phyloP scores from a whole-genome alignment of 805 yeast genomes.

The Middelhovenomyces tepae region DNA sequence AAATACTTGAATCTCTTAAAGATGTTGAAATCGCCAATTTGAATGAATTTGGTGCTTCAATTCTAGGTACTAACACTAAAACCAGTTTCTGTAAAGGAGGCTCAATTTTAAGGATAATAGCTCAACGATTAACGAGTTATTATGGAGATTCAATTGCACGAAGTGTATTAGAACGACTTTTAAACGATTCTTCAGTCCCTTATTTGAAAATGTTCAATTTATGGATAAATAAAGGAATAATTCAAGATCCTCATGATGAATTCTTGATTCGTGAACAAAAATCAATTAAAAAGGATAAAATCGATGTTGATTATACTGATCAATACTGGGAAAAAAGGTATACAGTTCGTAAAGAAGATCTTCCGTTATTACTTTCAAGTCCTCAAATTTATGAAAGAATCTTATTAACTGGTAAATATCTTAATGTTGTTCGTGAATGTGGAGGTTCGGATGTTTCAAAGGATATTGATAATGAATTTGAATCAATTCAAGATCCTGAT shows the following conservation, averaged over 20 bases:
- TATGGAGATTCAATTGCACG: constrained; percentile 58
- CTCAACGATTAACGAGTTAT: constrained; percentile 43
- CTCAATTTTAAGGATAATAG: constrained; percentile 51
- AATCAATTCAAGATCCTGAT: constrained; percentile 33
- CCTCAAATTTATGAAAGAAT: constrained; percentile 52
- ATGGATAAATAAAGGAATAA: constrained; percentile 73
- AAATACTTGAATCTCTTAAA: constrained; percentile 35
- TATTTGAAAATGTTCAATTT: constrained; percentile 59
- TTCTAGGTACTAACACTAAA: constrained; percentile 17
- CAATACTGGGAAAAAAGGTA: constrained; percentile 46
- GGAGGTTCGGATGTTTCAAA: constrained; percentile 34
- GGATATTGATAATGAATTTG: constrained; percentile 26
- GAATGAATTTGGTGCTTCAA: constrained; percentile 5
- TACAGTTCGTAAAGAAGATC: constrained; percentile 63
- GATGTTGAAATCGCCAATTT: constrained; percentile 10
- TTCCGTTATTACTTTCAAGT: constrained; percentile 54
- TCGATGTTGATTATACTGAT: constrained; percentile 27
- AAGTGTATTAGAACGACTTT: constrained; percentile 43
- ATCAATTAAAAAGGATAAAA: constrained; percentile 17
- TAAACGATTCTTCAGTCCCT: constrained; percentile 49
- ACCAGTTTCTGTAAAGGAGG: constrained; percentile 56
- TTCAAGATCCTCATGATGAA: constrained; percentile 75
- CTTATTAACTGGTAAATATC: constrained; percentile 73
- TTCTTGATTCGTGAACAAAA: constrained; percentile 52
- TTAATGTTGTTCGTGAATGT: constrained; percentile 62